phyloP scores from a whole-genome alignment of 169 alveolate genomes.

The Eimeria sp. region DNA sequence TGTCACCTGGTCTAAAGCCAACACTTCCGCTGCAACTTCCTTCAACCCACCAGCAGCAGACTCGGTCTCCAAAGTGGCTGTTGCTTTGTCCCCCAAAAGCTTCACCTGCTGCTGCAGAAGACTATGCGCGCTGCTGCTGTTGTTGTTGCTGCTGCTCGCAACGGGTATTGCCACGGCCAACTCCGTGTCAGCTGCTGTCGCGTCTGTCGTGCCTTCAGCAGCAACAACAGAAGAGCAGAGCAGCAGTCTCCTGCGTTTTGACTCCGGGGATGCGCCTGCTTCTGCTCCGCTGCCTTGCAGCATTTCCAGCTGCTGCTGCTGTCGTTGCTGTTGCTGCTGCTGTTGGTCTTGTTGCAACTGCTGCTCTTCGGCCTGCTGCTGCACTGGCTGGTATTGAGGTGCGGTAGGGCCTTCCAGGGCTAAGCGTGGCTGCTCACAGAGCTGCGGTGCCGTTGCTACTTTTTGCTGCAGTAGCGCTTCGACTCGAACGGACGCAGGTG shows the following conservation, averaged over 20 bases:
- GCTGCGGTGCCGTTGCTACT: neutral
- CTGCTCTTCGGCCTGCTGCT: slow-evolving; percentile 27
- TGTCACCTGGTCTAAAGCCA: neutral
- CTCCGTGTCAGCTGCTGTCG: slow-evolving; percentile 16
- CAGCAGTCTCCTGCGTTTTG: slow-evolving; percentile 23
- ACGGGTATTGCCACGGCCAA: neutral
- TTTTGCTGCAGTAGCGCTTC: neutral
- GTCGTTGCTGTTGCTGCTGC: slow-evolving; percentile 45
- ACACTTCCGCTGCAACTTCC: neutral
- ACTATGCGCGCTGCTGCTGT: slow-evolving; percentile 27
- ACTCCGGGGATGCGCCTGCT: neutral
- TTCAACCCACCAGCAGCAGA: slow-evolving; percentile 28
- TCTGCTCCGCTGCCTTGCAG: neutral
- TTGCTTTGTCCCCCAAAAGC: neutral
- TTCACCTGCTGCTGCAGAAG: slow-evolving; percentile 46
- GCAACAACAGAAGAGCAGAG: neutral
- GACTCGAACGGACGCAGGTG: neutral
- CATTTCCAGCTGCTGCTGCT: slow-evolving; percentile 14
- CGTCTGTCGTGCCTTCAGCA: neutral
- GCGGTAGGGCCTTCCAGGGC: neutral
- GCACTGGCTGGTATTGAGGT: neutral
- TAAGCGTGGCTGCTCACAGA: neutral
- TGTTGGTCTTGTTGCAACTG: slow-evolving; percentile 8
- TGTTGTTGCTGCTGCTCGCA: slow-evolving; percentile 1
- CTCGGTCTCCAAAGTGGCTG: neutral